phyloP scores from a whole-genome alignment of 371 early-diverging fungal species.

The Massospora cicadina region DNA sequence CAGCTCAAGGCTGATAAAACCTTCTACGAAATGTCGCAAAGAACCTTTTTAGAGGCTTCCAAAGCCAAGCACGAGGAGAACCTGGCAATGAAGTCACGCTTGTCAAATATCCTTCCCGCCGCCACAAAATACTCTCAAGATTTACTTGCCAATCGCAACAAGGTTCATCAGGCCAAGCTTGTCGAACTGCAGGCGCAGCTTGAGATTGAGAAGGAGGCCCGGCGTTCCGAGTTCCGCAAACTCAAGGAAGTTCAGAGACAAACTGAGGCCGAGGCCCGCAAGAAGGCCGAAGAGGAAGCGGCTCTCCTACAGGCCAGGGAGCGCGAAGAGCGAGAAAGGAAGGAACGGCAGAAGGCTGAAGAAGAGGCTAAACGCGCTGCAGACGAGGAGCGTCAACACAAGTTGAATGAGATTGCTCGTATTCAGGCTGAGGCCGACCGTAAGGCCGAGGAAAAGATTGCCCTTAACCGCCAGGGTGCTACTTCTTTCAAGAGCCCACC shows the following conservation, averaged over 20 bases:
- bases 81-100: conserved; percentile 50
- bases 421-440: conserved; percentile 11
- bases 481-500: background rate
- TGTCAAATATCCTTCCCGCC: conserved; percentile 62
- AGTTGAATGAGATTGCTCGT: conserved; percentile 13
- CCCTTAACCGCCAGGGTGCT: background rate
- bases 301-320: conserved; percentile 16
- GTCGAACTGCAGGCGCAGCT: conserved; percentile 32
- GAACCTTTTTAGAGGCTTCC: conserved; percentile 43
- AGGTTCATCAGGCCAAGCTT: conserved; percentile 29
- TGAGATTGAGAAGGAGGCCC: conserved; percentile 49
- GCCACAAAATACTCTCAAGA: conserved; percentile 40
- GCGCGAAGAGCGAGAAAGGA: conserved; percentile 18
- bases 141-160: conserved; percentile 32
- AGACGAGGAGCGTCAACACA: conserved; percentile 15
- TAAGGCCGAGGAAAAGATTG: conserved; percentile 10
- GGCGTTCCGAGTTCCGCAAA: conserved; percentile 33
- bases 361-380: conserved; percentile 10
- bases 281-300: conserved; percentile 22
- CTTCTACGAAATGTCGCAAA: conserved; percentile 53
- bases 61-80: conserved; percentile 47
- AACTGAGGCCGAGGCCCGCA: conserved; percentile 26
- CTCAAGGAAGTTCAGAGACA: conserved; percentile 24
- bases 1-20: conserved; percentile 72
- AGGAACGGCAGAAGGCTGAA: conserved; percentile 19